Percentiles rank a stretch among this genome's conserved stretches.
These are phyloP conservation scores for Lasiodiplodia gonubiensis DNA, from an alignment of 2,329 filamentous ascomycete species.

Conservation along the genomic window DNA sequence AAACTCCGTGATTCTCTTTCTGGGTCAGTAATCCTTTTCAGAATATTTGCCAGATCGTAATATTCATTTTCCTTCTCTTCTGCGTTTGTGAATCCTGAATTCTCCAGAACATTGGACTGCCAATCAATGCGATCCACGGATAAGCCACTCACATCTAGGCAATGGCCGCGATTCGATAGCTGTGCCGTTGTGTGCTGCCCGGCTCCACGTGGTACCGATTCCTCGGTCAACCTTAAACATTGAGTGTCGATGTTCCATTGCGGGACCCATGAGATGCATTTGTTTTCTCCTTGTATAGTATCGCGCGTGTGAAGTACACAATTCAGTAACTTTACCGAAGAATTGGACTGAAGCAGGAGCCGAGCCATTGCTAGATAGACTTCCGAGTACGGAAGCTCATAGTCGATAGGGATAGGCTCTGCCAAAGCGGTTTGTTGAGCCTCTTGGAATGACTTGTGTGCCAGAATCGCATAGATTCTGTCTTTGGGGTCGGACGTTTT, in stretches of 20 bases:
- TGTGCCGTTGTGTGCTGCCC: neutral
- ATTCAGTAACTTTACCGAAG: accelerated
- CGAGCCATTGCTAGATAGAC: neutral
- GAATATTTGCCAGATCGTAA: neutral
- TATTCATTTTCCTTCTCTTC: neutral
- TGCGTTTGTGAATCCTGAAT: accelerated
- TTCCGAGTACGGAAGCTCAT: neutral
- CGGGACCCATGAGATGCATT: neutral
- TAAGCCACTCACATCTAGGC: neutral
- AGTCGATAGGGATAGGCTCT: neutral
- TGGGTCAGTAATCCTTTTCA: neutral
- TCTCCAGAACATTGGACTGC: neutral
- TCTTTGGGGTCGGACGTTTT: neutral
- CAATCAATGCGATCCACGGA: neutral
- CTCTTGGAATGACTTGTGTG: neutral
- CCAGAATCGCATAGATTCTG: neutral
- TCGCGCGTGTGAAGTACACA: neutral
- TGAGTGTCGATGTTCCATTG: no score
- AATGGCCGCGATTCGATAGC: neutral
- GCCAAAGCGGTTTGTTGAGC: neutral
- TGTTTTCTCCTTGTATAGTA: neutral
- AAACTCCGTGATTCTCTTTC: neutral
- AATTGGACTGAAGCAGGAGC: neutral
- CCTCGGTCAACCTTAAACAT: no score
- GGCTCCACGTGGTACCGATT: no score